Evolutionary conservation across 306 rosid genomes (phyloP).

Genomic region (Fragaria vesca): DNA sequence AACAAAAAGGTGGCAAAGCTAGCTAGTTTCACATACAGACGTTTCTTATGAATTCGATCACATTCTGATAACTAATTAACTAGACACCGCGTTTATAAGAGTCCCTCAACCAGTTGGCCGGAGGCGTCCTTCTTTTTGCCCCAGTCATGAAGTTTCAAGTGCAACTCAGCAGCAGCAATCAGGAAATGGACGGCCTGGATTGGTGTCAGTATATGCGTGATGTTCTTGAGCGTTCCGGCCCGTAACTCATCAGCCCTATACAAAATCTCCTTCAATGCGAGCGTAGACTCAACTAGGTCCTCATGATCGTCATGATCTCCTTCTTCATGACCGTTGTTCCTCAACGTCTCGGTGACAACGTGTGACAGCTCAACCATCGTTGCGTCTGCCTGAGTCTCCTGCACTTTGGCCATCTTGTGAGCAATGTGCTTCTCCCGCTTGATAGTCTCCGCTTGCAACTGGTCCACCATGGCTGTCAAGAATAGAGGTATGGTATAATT

Average conservation of each 20-base stretch:
- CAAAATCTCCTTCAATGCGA: constrained; percentile 39
- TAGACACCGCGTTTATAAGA: too few species aligned
- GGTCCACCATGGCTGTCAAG: too few species aligned
- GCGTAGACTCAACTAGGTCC: constrained; percentile 27
- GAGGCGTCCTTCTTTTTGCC: constrained; percentile 45
- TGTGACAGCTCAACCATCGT: constrained; percentile 51
- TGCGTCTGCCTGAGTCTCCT: constrained; percentile 47
- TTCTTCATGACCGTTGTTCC: background rate
- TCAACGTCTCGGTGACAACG: constrained; percentile 29
- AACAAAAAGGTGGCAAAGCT: too few species aligned
- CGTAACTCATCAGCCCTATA: constrained; percentile 47
- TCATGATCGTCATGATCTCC: background rate
- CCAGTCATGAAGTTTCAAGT: constrained; percentile 63
- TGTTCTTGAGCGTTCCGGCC: constrained; percentile 33
- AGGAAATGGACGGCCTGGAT: constrained; percentile 49
- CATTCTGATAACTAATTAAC: too few species aligned
- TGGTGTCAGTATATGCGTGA: constrained; percentile 34
- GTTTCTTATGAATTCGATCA: too few species aligned
- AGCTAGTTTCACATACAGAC: too few species aligned
- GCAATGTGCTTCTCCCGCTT: constrained; percentile 43
- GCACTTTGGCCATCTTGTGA: constrained; percentile 52
- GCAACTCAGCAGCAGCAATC: constrained; percentile 62
- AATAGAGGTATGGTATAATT: too few species aligned
- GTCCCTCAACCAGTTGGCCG: background rate
- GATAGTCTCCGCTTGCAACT: too few species aligned